phyloP scores from a whole-genome alignment of 306 rosid species.

The Luffa acutangula region DNA sequence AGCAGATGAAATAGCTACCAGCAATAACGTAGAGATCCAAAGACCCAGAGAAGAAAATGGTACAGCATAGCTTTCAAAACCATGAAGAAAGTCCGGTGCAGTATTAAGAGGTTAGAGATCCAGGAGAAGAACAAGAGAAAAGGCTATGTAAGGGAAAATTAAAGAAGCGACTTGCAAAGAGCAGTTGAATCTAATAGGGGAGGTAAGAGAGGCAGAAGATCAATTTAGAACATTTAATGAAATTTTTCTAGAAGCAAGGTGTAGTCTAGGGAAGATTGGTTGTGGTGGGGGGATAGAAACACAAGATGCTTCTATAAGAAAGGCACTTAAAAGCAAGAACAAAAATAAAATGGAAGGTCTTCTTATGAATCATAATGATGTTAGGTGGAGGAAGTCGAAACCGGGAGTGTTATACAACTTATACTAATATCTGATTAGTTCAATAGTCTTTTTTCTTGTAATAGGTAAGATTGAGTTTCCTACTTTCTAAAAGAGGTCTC shows the following conservation, averaged over 20 bases:
- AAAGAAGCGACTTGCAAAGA: neutral
- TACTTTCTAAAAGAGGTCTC: neutral
- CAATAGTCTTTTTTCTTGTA: neutral
- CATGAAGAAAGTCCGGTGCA: neutral
- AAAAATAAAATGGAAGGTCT: neutral
- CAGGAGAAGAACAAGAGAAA: neutral
- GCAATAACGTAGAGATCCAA: slow-evolving; percentile 32
- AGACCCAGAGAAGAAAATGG: slow-evolving; percentile 36
- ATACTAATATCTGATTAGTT: neutral
- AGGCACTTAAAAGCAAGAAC: neutral
- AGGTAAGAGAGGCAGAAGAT: neutral
- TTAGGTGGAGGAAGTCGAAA: neutral
- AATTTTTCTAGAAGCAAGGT: neutral
- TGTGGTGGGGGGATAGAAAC: neutral
- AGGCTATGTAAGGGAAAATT: neutral
- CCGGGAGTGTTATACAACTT: neutral
- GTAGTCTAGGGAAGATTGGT: neutral
- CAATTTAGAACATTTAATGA: neutral
- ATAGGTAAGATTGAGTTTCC: neutral
- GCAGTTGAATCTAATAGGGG: neutral
- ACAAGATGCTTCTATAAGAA: neutral
- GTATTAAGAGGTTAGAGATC: neutral
- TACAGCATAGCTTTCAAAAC: slow-evolving; percentile 50
- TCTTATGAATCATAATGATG: neutral
- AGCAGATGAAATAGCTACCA: slow-evolving; percentile 32